Evolutionary conservation across 2,329 filamentous ascomycete species (phyloP), one percentile per base, ranked within the genome.

Genomic region (Monosporascus sp.): DNA sequence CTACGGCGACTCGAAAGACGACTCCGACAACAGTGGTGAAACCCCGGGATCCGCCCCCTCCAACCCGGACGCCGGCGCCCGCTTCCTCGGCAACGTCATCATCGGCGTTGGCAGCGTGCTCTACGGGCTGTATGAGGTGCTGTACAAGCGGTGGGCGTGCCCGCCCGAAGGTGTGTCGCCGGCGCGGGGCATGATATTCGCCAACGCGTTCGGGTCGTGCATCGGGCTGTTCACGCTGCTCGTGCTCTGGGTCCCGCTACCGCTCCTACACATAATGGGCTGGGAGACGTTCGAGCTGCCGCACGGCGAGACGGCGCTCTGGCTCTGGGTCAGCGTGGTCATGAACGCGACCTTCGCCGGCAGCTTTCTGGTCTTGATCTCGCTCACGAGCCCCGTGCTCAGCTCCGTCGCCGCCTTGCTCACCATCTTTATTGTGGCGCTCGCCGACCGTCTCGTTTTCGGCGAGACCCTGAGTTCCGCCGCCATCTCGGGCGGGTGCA

Each of bases 41-140:
- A 14, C 63, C 64, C 14, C 68, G 70, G 61, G 62, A 7, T 55
- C 58, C 65, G 9, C 68, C 70, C 60, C 61, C 7, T 55, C 58
- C 5, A 52, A 59, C 18, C 65, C 55, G 62, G 63, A 27, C 53
- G 83, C 83, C 0, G 80, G 80, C 45, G 86, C 86, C 60, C 81
- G 91, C 18, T 80, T 92, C 14, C 69, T 93, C 1, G 94, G 94
- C 6, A 99, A 99, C 67, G 73, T 97, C 39, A 82, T 99, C 63
- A 99, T 99, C 63, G 93, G 93, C 37, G 72, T 90, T 24, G 94
- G 94, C 9, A 94, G 88, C 59, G 85, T 99, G 6, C 79, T 99
- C 18, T 99, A 99, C 69, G 94, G 94, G 1, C 85, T 99, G 47
- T 99, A 99, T 71, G 94, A 99, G 71, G 94, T 99, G 6, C 72